Percentiles rank a stretch among this genome's conserved stretches.
Conservation (phyloP, 148 eudicot species). For the Camellia granthamiana region DNA sequence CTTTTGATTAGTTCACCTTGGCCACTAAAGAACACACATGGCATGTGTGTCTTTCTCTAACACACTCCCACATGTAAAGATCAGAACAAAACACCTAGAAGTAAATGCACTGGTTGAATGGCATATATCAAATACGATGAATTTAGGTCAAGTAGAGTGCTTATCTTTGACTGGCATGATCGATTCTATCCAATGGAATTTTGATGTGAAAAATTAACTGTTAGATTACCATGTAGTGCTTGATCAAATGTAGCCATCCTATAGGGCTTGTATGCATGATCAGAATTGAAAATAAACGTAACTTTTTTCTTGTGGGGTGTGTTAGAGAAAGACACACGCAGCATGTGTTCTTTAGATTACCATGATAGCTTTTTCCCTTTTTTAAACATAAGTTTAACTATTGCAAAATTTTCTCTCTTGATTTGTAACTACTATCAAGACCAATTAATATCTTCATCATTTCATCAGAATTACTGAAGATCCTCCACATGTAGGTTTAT, state of each 20-base stretch:
- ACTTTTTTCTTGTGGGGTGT: too few relatives aligned
- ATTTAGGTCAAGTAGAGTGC: neutral
- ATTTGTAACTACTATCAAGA: too few relatives aligned
- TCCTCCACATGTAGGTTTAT: neutral
- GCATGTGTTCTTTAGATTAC: too few relatives aligned
- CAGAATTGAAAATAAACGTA: too few relatives aligned
- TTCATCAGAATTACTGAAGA: too few relatives aligned
- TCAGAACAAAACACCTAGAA: neutral
- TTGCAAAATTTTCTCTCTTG: too few relatives aligned
- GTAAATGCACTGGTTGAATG: neutral
- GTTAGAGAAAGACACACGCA: too few relatives aligned
- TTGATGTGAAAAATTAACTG: neutral
- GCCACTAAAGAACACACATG: neutral
- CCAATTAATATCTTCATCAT: too few relatives aligned
- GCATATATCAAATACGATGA: neutral
- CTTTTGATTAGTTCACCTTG: neutral
- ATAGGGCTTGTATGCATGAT: too few relatives aligned
- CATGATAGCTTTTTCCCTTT: too few relatives aligned
- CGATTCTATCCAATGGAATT: neutral
- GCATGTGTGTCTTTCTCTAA: neutral
- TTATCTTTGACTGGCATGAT: neutral
- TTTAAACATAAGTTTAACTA: too few relatives aligned
- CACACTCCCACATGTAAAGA: neutral
- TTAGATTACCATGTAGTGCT: neutral
- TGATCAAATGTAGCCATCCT: too few relatives aligned